Evolutionary conservation across 768 basidiomycete genomes (phyloP).

Genomic region (Pleurotus tuber-regium): DNA sequence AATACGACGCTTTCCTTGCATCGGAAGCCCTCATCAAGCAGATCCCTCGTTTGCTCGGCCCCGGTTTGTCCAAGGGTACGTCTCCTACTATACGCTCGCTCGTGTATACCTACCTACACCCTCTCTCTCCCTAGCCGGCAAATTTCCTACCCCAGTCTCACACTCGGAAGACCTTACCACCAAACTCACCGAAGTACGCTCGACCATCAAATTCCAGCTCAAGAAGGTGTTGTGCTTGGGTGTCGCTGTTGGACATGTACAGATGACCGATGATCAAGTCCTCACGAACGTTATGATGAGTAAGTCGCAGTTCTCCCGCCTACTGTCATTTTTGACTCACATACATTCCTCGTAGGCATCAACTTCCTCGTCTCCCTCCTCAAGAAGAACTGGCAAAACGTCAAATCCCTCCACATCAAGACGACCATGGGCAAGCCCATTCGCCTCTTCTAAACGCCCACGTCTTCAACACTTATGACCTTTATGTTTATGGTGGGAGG

Average conservation of each 20-base stretch:
- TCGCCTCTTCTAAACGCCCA: constrained; percentile 73
- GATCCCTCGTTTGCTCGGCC: constrained; percentile 98
- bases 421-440: constrained; percentile 98
- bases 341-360: too few relatives aligned
- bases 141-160: constrained; percentile 97
- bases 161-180: constrained; percentile 85
- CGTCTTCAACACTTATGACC: constrained; percentile 18
- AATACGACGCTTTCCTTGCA: constrained; percentile 97
- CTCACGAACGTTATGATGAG: constrained; percentile 97
- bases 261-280: constrained; percentile 98
- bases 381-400: constrained; percentile 99
- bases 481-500: constrained; percentile 4
- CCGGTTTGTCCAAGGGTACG: constrained; percentile 97
- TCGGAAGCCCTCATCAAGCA: constrained; percentile 99
- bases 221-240: constrained; percentile 99
- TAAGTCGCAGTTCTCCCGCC: constrained; percentile 41
- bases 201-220: constrained; percentile 99
- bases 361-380: constrained; percentile 99
- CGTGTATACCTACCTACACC: background rate
- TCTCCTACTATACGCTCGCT: constrained; percentile 1
- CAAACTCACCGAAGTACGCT: constrained; percentile 94
- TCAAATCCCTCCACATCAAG: constrained; percentile 98
- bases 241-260: constrained; percentile 96
- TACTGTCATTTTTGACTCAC: too few relatives aligned
- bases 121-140: constrained; percentile 65